Conservation (phyloP, 768 basidiomycete genomes). For the Mycena galopus region DNA sequence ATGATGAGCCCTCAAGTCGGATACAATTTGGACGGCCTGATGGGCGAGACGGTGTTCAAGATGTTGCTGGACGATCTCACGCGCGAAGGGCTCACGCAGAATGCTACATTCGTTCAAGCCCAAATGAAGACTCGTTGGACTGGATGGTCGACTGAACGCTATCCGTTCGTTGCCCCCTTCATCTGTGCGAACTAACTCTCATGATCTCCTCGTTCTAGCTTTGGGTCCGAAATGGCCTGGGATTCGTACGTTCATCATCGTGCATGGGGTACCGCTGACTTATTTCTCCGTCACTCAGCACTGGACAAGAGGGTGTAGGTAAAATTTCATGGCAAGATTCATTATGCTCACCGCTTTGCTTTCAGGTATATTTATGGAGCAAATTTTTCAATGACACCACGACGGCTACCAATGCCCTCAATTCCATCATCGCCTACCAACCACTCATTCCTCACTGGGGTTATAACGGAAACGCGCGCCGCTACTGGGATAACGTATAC, state of each 20-base stretch:
- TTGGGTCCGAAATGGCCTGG: conserved; percentile 74
- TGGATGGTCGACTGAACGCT: conserved; percentile 62
- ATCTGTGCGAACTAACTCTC: conserved; percentile 7
- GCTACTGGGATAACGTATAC: conserved; percentile 72
- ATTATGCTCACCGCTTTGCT: background rate
- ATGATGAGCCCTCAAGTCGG: conserved; percentile 63
- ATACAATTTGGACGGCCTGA: conserved; percentile 61
- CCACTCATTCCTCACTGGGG: conserved; percentile 72
- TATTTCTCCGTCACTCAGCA: conserved; percentile 30
- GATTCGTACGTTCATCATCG: conserved; percentile 45
- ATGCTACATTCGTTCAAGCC: conserved; percentile 60
- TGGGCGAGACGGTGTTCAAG: conserved; percentile 69
- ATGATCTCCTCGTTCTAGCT: conserved; percentile 46
- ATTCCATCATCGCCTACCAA: conserved; percentile 70
- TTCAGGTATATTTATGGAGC: conserved; percentile 58
- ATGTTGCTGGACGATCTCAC: conserved; percentile 63
- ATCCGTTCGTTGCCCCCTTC: conserved; percentile 55
- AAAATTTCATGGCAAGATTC: background rate
- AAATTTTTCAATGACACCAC: conserved; percentile 66
- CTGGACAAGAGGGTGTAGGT: conserved; percentile 67
- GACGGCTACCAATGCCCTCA: conserved; percentile 65
- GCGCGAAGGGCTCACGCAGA: conserved; percentile 62
- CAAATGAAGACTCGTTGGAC: conserved; percentile 61
- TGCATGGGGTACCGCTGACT: background rate
- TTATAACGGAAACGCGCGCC: conserved; percentile 70